Evolutionary conservation across 1,284 basidiomycete genomes (phyloP), one percentile per base, ranked within the genome.

Genomic region (Puccinia hordei): DNA sequence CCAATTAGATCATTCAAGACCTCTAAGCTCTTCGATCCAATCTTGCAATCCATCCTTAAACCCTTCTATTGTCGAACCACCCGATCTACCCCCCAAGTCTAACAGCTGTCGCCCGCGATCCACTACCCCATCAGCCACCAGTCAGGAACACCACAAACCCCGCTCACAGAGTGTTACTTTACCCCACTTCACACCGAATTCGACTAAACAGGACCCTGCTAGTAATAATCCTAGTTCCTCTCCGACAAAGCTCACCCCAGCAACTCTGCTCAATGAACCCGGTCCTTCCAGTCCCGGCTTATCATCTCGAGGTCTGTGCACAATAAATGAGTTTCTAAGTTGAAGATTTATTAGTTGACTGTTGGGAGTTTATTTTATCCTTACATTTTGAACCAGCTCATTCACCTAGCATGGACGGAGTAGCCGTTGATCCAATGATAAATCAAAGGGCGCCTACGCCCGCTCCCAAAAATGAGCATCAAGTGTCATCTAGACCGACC

Each of bases 161-260:
- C 73, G 55, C 22, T 41, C 73, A 38, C 71, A 53, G 71, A 73
- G 71, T 27, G 33, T 38, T n/a, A 51, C 73, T 61, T 65, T 65
- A 49, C 38, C 59, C 63, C 41, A 46, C 27, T 41, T 4, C 19
- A 5, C n/a, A 44, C 73, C 38, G 27, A n/a, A 65, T 41, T 61
- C 57, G 30, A 41, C 24, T n/a, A 51, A 35, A 12, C 30, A 24
- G 46, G 57, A 65, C 49, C 46, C 59, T 17, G 24, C 33, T 33
- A 33, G 17, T 19, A 49, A 46, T 33, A 6, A 30, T 35, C 57
- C 63, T 61, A 22, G 35, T 27, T 38, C 57, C 35, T 35, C 30
- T 30, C 30, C 9, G 57, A 75, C 63, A 65, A 65, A 33, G 44
- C 6, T 27, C 61, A 49, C 44, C 22, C 59, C 51, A n/a, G 49